Evolutionary conservation across 352 stramenopile genomes (phyloP), one percentile per base, ranked within the genome.

Genomic region (Pythium dissotocum): DNA sequence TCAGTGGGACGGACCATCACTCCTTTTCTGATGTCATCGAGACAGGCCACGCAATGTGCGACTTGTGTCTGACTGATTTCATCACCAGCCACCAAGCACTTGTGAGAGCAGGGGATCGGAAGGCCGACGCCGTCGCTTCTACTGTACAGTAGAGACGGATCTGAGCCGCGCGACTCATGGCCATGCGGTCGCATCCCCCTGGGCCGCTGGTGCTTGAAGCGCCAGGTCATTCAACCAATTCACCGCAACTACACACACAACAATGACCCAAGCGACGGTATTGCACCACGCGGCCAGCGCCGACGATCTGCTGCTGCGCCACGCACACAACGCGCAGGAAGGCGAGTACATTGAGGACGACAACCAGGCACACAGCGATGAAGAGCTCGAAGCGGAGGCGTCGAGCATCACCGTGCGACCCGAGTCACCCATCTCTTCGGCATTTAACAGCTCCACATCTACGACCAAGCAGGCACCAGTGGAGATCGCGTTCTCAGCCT

Each of bases 401-500:
- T 61, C 65, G 1, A 63, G 26, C 42, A 51, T 72, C 40, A 64
- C 35, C 9, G 38, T 74, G 8, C 52, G 28, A 1, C 62, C 58
- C 57, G 61, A 67, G 44, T 40, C 55, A 21, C 54, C 58, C 1
- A n/a, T 44, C 4, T 2, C 28, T 4, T n/a, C 18, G 1, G 6
- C 42, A 9, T 32, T 21, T 51, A 24, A 21, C 4, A 51, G 2
- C 12, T 6, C 10, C 14, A 40, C 4, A n/a, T 4, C 13, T 6
- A 28, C 8, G 1, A 32, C 14, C 4, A 40, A 16, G 35, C 8
- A 61, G 35, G 4, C n/a, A 6, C n/a, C 49, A 28, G 73, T 91
- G 46, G 82, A 91, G 69, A 80, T 89, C 57, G 79, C 79, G 8
- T 91, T 91, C 69, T 88, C 82, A 35, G 78, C 80, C 10, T 90